Base-by-base conservation (phyloP, 179 eudicot species). In the Corrigiola litoralis region DNA sequence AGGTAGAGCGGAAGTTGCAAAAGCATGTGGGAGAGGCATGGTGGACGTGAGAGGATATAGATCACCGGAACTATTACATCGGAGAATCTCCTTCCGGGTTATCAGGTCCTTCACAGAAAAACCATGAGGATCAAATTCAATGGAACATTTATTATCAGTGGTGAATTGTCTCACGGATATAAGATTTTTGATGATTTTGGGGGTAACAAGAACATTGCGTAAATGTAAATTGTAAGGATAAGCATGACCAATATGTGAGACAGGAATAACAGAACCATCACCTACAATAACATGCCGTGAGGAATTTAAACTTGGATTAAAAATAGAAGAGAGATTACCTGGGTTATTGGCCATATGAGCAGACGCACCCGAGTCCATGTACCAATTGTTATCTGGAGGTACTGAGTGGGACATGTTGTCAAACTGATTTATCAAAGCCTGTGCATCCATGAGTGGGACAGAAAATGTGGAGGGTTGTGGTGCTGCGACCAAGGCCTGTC, bases 21-120 rank as follows among this genome's bases (percentile, higher is more conserved):
- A 17, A 16, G 27, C 36, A 6, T 4, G 20, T 16, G 20, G 6
- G 6, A 21, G 9, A 5, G 31, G 1, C 6, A 9, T 2, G n/a
- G 36, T 14, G 5, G 60, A 20, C 2, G 37, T 12, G 42, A 55
- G 33, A 6, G 42, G 60, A 12, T 58, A 38, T 9, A 38, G 62
- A 14, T 58, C 33, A 7, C 33, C 62, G 4, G n/a, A 1, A 17
- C 60, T 58, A 14, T 58, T 12, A 37, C 62, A 58, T 21, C 62
- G 27, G 0, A 58, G 5, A 0, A 58, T 20, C 7, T 37, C 13
- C 9, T 16, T 37, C 62, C 29, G 5, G 46, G 18, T 58, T 31
- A 0, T 5, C 2, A 50, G 56, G 2, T 37, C 62, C 62, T 38
- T 58, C 46, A 58, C 46, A 58, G 62, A 58, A 21, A 58, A 58